Percentiles rank a stretch among this genome's conserved stretches.
phyloP scores from a whole-genome alignment of 1,284 basidiomycete species.

The Sphaerobolus stellatus region DNA sequence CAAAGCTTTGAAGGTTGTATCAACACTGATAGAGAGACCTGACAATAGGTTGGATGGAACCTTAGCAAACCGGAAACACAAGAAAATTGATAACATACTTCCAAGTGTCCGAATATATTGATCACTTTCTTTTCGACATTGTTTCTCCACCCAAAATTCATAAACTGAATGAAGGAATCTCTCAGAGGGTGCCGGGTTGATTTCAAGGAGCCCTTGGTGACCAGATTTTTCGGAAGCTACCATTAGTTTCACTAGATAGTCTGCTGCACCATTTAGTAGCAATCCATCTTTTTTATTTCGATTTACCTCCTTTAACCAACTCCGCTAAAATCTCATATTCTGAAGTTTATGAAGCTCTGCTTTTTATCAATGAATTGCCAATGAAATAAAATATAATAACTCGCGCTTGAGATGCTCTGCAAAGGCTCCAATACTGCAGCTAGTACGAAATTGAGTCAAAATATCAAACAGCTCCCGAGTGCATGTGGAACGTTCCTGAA shows the following conservation, averaged over 20 bases:
- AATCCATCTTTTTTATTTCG: too few species aligned
- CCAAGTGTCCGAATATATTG: constrained; percentile 2
- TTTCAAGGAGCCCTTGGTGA: too few species aligned
- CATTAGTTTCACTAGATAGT: too few species aligned
- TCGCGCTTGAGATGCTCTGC: too few species aligned
- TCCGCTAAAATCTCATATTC: too few species aligned
- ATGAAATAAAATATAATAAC: too few species aligned
- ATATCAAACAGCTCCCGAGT: not conserved
- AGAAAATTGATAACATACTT: not conserved
- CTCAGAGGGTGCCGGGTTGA: not conserved
- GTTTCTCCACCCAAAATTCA: not conserved
- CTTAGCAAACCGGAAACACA: not conserved
- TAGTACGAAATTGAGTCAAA: not conserved
- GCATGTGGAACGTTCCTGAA: not conserved
- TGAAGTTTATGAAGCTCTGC: too few species aligned
- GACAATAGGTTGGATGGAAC: not conserved
- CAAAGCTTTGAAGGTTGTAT: not conserved
- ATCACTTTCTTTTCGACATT: constrained; percentile 2
- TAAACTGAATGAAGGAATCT: not conserved
- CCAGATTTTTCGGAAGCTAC: too few species aligned
- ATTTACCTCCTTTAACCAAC: too few species aligned
- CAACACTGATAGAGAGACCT: not conserved
- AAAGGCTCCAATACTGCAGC: too few species aligned
- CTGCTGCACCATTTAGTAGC: too few species aligned
- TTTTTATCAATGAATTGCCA: too few species aligned